Percentiles rank a stretch among this genome's conserved stretches.
phyloP scores from a whole-genome alignment of 306 rosid species.

The Pueraria montana region DNA sequence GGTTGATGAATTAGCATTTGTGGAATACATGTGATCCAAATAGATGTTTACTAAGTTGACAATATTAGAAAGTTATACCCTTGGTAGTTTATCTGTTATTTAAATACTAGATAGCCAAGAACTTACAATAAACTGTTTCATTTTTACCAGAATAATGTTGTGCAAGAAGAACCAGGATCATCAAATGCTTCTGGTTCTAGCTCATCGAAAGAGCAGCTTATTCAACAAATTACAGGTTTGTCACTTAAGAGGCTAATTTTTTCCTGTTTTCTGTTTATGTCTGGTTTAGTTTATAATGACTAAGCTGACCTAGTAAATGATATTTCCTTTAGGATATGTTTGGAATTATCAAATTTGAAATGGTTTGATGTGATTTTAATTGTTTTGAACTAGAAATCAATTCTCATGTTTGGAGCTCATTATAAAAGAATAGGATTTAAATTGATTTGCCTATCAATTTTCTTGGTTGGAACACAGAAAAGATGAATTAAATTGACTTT shows the following conservation, averaged over 20 bases:
- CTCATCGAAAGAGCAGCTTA: conserved; percentile 70
- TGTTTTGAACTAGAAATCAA: not conserved
- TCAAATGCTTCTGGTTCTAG: conserved; percentile 72
- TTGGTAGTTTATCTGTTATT: conserved; percentile 18
- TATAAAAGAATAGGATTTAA: not conserved
- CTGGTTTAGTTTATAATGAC: conserved; percentile 37
- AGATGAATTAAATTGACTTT: not conserved
- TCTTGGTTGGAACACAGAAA: not conserved
- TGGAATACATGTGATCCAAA: conserved; percentile 1
- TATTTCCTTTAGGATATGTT: conserved; percentile 20
- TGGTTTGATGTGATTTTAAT: not conserved
- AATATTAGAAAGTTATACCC: conserved; percentile 12
- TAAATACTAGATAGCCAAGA: not conserved
- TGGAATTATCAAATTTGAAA: not conserved
- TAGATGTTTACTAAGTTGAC: conserved; percentile 3
- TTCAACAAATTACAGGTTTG: conserved; percentile 67
- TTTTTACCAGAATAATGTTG: conserved; percentile 57
- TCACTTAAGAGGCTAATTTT: conserved; percentile 7
- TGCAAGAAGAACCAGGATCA: conserved; percentile 64
- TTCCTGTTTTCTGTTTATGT: not conserved
- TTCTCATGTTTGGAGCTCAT: not conserved
- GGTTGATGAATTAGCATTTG: conserved; percentile 24
- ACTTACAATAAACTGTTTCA: conserved; percentile 35
- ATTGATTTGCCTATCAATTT: not conserved
- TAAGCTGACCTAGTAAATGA: not conserved